These are phyloP conservation scores for Przewalskia tangutica DNA, from an alignment of 257 asterid genomes.

Conservation along the genomic window DNA sequence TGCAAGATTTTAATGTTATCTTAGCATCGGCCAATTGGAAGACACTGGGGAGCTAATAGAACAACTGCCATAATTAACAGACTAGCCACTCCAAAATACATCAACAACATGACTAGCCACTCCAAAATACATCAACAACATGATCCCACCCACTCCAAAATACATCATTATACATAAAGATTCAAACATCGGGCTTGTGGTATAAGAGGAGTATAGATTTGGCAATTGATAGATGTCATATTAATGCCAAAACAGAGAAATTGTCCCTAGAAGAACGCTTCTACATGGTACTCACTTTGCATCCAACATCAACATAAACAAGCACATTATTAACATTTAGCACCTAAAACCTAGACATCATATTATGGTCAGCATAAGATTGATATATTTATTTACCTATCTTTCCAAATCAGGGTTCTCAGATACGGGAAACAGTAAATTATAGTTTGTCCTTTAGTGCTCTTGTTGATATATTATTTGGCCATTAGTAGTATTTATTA, in stretches of 20 bases:
- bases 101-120: too few species aligned
- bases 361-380: neutral
- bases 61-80: neutral
- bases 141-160: neutral
- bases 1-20: neutral
- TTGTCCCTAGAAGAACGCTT: neutral
- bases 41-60: neutral
- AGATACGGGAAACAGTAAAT: neutral
- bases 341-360: neutral
- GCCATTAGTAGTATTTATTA: neutral
- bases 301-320: neutral
- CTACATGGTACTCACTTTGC: neutral
- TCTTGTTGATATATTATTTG: neutral
- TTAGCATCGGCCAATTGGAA: neutral
- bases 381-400: neutral
- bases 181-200: neutral
- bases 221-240: neutral
- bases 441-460: neutral
- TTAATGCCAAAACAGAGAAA: neutral
- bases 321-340: neutral
- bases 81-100: too few species aligned
- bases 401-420: neutral
- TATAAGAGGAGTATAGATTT: neutral
- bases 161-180: neutral
- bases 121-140: neutral